A percentile compares a stretch with the other conserved stretches of the same genome.
Evolutionary conservation across 345 rosid genomes (phyloP).

Genomic region (Citrus glauca): DNA sequence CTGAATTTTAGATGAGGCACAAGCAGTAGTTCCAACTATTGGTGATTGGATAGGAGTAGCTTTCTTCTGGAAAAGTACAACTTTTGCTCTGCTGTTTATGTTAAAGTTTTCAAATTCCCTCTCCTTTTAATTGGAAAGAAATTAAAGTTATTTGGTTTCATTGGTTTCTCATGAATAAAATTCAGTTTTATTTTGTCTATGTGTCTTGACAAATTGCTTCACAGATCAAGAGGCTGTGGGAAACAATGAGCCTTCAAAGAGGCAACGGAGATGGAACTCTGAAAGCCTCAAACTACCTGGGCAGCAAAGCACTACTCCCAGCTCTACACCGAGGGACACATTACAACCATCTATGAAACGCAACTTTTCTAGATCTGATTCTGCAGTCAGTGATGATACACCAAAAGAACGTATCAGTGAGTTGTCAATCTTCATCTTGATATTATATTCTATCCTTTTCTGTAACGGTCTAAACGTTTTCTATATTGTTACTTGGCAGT

Average conservation of each 20-base stretch:
- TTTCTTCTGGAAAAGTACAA: not conserved
- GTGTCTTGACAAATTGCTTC: conserved; percentile 1
- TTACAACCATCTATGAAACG: conserved; percentile 41
- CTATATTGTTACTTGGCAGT: conserved; percentile 43
- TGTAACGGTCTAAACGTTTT: conserved; percentile 1
- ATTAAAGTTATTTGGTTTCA: not conserved
- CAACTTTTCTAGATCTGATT: conserved; percentile 62
- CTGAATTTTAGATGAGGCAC: not conserved
- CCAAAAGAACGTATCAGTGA: conserved; percentile 88
- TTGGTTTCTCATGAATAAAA: not conserved
- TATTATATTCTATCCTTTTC: not conserved
- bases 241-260: conserved; percentile 65
- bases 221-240: conserved; percentile 70
- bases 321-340: conserved; percentile 54
- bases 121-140: not conserved
- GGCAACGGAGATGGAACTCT: conserved; percentile 91
- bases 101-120: not conserved
- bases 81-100: not conserved
- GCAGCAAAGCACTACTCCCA: conserved; percentile 45
- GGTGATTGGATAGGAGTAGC: not conserved
- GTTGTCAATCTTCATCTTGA: conserved; percentile 21
- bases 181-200: not conserved
- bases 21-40: not conserved
- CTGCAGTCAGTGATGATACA: conserved; percentile 55
- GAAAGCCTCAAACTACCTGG: conserved; percentile 60